Evolutionary conservation across 371 early-diverging fungal species (phyloP).

Genomic region (Funneliformis caledonium): DNA sequence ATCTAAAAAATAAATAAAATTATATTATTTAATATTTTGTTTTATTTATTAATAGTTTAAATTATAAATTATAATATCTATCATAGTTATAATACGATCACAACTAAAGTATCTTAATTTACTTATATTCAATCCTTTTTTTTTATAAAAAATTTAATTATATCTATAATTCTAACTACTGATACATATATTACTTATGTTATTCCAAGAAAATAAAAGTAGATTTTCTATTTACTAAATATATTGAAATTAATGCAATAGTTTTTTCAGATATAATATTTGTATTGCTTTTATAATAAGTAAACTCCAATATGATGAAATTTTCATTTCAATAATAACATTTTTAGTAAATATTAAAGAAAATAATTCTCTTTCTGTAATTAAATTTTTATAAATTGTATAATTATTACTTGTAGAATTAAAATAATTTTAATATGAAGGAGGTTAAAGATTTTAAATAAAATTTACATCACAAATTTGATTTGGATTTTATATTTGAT

Average conservation of each 20-base stretch:
- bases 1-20: too few relatives aligned
- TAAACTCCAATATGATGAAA: constrained; percentile 4
- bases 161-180: background rate
- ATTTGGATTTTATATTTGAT: background rate
- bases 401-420: background rate
- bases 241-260: background rate
- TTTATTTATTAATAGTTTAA: too few relatives aligned
- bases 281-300: constrained; percentile 11
- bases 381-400: background rate
- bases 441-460: background rate
- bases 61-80: background rate
- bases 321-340: background rate
- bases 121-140: background rate
- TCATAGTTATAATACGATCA: background rate
- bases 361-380: constrained; percentile 4
- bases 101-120: constrained; percentile 1
- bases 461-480: background rate
- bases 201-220: background rate
- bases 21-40: too few relatives aligned
- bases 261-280: constrained; percentile 2
- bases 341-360: background rate
- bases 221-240: background rate
- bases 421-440: background rate
- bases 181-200: background rate
- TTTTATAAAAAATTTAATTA: background rate